Conservation (phyloP, 441 rosid genomes). For the Erodium moschatum region DNA sequence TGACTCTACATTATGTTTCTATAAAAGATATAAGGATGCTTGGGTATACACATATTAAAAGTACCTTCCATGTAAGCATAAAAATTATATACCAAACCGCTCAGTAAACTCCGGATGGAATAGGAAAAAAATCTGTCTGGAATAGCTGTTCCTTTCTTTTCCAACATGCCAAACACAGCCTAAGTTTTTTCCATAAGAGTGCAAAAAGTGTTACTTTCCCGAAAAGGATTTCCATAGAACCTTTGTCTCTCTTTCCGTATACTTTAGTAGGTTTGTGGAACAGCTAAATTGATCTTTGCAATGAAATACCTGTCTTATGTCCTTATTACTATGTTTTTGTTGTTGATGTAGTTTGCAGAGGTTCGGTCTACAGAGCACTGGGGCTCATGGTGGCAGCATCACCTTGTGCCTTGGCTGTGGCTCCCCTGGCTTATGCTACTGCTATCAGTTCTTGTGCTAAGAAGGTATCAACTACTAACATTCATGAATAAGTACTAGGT, state of each 20-base stretch:
- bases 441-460: constrained; percentile 91
- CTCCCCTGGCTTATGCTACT: constrained; percentile 92
- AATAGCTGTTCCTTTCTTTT: background rate
- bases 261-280: background rate
- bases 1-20: background rate
- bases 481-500: constrained; percentile 9
- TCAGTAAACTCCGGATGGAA: background rate
- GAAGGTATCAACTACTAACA: constrained; percentile 45
- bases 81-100: background rate
- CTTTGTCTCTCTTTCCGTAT: background rate
- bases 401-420: constrained; percentile 95
- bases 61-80: background rate
- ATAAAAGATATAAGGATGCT: background rate
- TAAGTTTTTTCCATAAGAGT: background rate
- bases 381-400: constrained; percentile 98
- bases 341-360: constrained; percentile 63
- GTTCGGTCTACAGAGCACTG: constrained; percentile 83
- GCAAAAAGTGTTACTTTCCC: background rate
- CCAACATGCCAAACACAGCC: background rate
- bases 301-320: background rate
- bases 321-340: constrained; percentile 14
- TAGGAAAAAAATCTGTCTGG: too few species aligned
- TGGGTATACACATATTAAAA: background rate
- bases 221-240: background rate
- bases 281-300: background rate